Base-by-base conservation (phyloP, 306 rosid genomes). In the Medicago arabica region DNA sequence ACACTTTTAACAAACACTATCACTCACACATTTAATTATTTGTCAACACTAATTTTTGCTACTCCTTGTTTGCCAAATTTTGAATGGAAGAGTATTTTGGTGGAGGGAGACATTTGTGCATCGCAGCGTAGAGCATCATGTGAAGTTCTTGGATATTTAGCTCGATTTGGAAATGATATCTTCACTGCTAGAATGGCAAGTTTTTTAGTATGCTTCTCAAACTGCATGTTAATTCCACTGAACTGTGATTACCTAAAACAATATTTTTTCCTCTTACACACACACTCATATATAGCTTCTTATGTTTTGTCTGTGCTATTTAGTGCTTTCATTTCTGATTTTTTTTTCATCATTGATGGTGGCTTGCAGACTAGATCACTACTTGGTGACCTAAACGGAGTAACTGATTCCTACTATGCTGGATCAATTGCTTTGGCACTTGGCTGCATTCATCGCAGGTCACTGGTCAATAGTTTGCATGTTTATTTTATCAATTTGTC, bases 371-470 rank as follows among this genome's bases (percentile, higher is more conserved):
- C 95, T 18, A 88, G 98, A 78, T 85, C 87, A 50, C 91, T 95
- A 51, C 96, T 92, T 44, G 88, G 90, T 61, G 97, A 95, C 77
- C 90, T 95, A 80, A 89, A 82, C 76, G 97, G 90, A 47, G 91
- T 84, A 67, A 80, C 85, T 2, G 97, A 89, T 82, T 74, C 92
- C 72, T 77, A 85, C 86, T 89, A 87, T 81, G 87, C 96, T 14
- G 98, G 97, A 78, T 92, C 98, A 70, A 83, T 95, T 84, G 95
- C 97, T 79, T 84, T 95, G 54, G 91, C 97, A 60, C 95, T 95
- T 80, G 98, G 98, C 62, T 95, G 98, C 86, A 92, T 95, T 81
- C 97, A 95, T 79, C 91, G 92, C 90, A 90, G 98, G 98, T 95
- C 75, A 76, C 74, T 28, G 17, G 34, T 49, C 69, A 14, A 65